Evolutionary conservation across 2,329 filamentous ascomycete species (phyloP).

Genomic region (Colletotrichum sidae): DNA sequence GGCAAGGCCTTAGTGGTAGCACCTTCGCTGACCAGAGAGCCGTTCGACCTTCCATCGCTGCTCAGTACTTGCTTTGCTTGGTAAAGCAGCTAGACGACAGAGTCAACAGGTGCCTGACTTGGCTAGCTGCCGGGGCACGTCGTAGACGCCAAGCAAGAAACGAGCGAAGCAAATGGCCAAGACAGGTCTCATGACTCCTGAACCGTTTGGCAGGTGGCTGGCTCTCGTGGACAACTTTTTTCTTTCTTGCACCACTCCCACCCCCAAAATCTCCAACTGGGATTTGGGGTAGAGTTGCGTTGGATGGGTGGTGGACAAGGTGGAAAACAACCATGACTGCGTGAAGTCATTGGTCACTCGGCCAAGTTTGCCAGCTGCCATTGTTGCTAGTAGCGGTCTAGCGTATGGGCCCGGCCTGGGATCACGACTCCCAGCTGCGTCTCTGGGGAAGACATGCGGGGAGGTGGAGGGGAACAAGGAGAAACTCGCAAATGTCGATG

Average conservation of each 20-base stretch:
- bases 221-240: constrained; percentile 28
- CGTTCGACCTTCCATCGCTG: too few relatives aligned
- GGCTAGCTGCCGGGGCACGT: too few relatives aligned
- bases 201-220: constrained; percentile 31
- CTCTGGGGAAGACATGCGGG: constrained; percentile 34
- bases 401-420: background rate
- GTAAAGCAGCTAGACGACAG: constrained; percentile 5
- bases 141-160: constrained; percentile 11
- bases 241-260: constrained; percentile 10
- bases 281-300: background rate
- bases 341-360: constrained; percentile 15
- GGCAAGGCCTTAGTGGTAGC: too few relatives aligned
- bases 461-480: constrained; percentile 9
- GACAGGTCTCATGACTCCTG: constrained; percentile 34
- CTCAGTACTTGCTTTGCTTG: too few relatives aligned
- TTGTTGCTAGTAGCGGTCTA: constrained; percentile 3
- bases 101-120: background rate
- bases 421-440: constrained; percentile 16
- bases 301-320: background rate
- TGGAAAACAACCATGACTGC: constrained; percentile 8
- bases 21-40: too few relatives aligned
- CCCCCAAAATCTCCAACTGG: constrained; percentile 19
- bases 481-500: constrained; percentile 2
- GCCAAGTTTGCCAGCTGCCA: constrained; percentile 3
- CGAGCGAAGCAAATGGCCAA: constrained; percentile 15